These are phyloP conservation scores for Labyrinthula sp. DNA, from an alignment of 352 stramenopile species.

Conservation along the genomic window DNA sequence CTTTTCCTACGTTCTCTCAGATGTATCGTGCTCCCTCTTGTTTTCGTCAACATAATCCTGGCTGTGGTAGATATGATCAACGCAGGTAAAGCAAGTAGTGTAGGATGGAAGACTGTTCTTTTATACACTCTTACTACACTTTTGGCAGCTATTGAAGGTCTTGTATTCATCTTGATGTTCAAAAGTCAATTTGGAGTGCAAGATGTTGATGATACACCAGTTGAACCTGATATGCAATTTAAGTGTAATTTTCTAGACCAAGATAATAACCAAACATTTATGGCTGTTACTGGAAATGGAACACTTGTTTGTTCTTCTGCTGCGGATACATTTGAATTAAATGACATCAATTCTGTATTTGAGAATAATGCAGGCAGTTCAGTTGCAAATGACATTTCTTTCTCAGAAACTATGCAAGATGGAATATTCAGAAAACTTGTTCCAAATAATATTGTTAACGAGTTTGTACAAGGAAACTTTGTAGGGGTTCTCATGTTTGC, in stretches of 20 bases:
- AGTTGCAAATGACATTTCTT: neutral
- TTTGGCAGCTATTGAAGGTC: neutral
- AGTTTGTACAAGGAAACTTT: constrained; percentile 1
- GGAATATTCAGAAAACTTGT: neutral
- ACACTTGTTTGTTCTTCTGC: neutral
- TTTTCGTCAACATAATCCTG: too few species aligned
- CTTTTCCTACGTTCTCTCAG: neutral
- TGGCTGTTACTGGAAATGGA: neutral
- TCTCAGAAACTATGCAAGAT: neutral
- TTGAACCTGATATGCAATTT: neutral
- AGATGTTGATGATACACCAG: neutral
- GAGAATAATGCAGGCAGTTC: neutral
- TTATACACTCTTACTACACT: neutral
- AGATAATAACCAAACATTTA: neutral
- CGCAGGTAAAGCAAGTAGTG: neutral
- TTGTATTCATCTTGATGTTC: neutral
- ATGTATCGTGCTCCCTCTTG: neutral
- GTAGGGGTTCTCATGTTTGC: neutral
- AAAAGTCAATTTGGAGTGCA: neutral
- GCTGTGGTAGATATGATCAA: constrained; percentile 1
- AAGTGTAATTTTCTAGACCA: neutral
- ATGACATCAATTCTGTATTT: neutral
- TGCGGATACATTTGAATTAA: neutral
- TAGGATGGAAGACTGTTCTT: neutral
- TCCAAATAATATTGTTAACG: neutral